Base-by-base conservation (phyloP, 148 eudicot species). In the Fagopyrum tataricum region DNA sequence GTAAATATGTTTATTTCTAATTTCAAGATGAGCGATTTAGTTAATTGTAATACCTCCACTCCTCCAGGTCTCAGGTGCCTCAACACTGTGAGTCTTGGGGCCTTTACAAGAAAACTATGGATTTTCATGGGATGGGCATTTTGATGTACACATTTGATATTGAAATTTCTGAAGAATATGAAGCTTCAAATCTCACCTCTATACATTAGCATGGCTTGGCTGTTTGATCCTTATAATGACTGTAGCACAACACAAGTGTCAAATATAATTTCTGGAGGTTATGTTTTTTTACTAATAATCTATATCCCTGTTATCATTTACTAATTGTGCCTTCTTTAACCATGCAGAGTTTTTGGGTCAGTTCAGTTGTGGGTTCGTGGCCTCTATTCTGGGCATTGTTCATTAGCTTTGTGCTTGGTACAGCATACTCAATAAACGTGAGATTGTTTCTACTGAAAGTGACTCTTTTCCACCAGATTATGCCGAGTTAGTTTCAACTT, bases 321-420 rank as follows among this genome's bases (percentile, higher is more conserved):
- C n/a, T 72, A 48, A 5, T 37, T 5, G 70, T 67, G 39, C 62
- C 44, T 71, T 72, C 51, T 48, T 76, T 72, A 74, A 41, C 72
- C 70, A 37, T 61, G 61, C 91, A 94, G 98, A 94, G 98, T 80
- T 91, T 94, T 79, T 89, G 86, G 90, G 79, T 94, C 77, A 91
- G 93, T 76, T 85, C 85, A 70, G 44, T 82, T 79, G 89, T 90
- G 47, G 91, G 96, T 72, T 94, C 98, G 7, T 82, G 89, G 96
- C 98, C 98, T 42, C 84, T 94, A 56, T 86, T 91, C 81, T 94
- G 91, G 91, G 98, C 98, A 79, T 90, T 94, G 72, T 88, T 80
- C 73, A 71, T 94, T 84, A 94, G 98, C 81, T 94, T 94, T 77
- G 20, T 88, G 47, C 93, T 94, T 74, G 98, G 98, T 66, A 94